These are phyloP conservation scores for Entophlyctis luteolus DNA, from an alignment of 192 early-diverging fungal species.

Conservation along the genomic window DNA sequence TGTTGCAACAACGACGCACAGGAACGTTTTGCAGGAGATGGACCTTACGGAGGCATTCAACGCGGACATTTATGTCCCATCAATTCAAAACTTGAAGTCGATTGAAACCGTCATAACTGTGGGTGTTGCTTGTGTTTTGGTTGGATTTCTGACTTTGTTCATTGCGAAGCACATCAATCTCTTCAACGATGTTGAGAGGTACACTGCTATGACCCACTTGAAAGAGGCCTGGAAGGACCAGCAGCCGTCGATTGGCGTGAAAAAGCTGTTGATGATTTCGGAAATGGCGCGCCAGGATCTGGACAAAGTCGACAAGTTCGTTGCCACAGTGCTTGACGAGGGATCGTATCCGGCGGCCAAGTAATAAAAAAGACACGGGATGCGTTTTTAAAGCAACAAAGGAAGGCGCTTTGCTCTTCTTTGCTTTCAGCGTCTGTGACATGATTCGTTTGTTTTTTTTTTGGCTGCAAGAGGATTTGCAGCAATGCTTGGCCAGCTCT, in stretches of 20 bases:
- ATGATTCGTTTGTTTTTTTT: no score
- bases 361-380: no score
- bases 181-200: conserved; percentile 68
- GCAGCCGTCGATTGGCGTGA: conserved; percentile 76
- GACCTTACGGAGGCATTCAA: conserved; percentile 83
- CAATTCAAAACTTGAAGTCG: conserved; percentile 64
- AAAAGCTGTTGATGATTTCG: conserved; percentile 84
- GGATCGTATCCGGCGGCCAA: background rate
- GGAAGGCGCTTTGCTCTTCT: no score
- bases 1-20: conserved; percentile 81
- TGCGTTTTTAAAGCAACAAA: no score
- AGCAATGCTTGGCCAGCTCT: no score
- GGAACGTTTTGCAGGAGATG: conserved; percentile 78
- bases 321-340: conserved; percentile 28
- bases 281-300: conserved; percentile 89
- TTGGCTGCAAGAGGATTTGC: no score
- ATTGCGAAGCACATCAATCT: conserved; percentile 47
- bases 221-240: conserved; percentile 49
- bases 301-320: conserved; percentile 76
- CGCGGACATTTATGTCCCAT: conserved; percentile 75
- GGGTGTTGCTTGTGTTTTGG: background rate
- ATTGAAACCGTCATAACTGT: conserved; percentile 70
- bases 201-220: conserved; percentile 52
- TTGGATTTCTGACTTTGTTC: background rate
- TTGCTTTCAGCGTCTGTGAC: no score